phyloP scores from a whole-genome alignment of 78 protist species.

The Chrysochromulina parva region DNA sequence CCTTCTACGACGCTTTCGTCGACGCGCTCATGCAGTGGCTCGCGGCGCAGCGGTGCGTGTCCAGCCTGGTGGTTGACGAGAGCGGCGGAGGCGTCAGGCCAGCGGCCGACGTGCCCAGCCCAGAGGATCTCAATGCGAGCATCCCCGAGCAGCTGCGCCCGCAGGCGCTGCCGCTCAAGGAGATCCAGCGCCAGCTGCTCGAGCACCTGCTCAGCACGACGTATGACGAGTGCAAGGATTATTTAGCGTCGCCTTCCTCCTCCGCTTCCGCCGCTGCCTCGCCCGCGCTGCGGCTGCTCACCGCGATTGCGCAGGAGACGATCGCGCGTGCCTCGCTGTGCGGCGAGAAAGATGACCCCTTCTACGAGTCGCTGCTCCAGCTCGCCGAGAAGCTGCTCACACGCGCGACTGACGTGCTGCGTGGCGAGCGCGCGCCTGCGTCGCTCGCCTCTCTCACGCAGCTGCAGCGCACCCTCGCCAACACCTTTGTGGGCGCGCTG shows the following conservation, averaged over 20 bases:
- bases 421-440: neutral
- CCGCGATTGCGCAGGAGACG: neutral
- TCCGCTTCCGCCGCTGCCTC: neutral
- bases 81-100: too few species aligned
- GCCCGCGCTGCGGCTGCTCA: neutral
- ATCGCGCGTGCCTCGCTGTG: slow-evolving; percentile 9
- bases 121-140: neutral
- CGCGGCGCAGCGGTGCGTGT: neutral
- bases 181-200: neutral
- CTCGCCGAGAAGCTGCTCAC: neutral
- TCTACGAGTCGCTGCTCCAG: neutral
- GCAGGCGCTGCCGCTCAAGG: neutral
- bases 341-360: neutral
- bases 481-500: neutral
- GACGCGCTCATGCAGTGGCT: neutral
- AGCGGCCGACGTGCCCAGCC: neutral
- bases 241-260: neutral
- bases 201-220: neutral
- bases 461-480: neutral
- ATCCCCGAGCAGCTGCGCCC: neutral
- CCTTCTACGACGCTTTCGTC: neutral
- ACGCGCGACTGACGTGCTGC: neutral
- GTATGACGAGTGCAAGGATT: neutral
- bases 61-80: neutral
- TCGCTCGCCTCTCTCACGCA: neutral